Conservation (phyloP, 805 yeast genomes). For the Millerago galiae region DNA sequence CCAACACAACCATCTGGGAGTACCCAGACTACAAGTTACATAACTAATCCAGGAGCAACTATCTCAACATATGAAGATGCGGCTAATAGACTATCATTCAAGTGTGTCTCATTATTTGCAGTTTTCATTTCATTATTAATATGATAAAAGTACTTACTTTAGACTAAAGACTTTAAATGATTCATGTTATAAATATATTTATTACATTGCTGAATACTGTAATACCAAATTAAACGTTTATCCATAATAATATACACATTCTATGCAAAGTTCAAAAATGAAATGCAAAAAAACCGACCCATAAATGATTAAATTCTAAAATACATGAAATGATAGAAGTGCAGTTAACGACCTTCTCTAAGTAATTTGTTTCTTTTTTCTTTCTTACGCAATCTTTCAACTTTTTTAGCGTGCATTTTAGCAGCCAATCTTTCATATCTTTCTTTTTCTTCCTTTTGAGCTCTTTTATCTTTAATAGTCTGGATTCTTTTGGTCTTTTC, state of each 20-base stretch:
- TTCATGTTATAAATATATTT: background rate
- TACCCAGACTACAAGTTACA: background rate
- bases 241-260: background rate
- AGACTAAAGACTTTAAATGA: no score
- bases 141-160: background rate
- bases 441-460: constrained; percentile 77
- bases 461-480: constrained; percentile 65
- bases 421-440: constrained; percentile 76
- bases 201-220: background rate
- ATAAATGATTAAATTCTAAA: background rate
- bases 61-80: background rate
- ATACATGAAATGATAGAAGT: no score
- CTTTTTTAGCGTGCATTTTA: constrained; percentile 87
- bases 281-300: background rate
- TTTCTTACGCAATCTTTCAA: constrained; percentile 80
- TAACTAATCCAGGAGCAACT: background rate
- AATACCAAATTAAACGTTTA: background rate
- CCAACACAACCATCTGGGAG: background rate
- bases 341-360: constrained; percentile 65
- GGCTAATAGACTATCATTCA: background rate
- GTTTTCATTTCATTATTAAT: background rate
- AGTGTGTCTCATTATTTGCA: background rate
- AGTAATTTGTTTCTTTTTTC: constrained; percentile 94
- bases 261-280: background rate
- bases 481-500: constrained; percentile 47